Evolutionary conservation across 2,329 filamentous ascomycete species (phyloP).

Genomic region (Cordyceps fumosorosea): DNA sequence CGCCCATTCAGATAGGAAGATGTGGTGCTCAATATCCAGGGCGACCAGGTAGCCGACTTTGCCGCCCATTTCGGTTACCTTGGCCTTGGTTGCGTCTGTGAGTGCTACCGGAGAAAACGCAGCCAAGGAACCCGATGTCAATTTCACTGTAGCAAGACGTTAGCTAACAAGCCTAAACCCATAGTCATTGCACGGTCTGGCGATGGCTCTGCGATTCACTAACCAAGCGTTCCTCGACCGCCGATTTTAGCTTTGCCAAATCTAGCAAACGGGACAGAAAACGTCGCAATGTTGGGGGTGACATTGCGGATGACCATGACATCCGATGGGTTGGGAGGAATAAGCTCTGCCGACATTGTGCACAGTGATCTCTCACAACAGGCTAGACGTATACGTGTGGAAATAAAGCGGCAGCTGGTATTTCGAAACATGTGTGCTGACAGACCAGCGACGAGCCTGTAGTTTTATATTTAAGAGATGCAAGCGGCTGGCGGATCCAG

Average conservation of each 20-base stretch:
- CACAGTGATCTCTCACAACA: background rate
- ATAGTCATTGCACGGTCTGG: background rate
- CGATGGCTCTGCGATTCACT: conserved; percentile 18
- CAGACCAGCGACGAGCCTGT: no score
- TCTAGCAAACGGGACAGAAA: conserved; percentile 78
- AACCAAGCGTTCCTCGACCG: conserved; percentile 79
- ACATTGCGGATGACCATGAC: conserved; percentile 88
- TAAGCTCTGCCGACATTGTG: conserved; percentile 56
- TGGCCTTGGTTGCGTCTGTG: conserved; percentile 63
- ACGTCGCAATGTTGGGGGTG: conserved; percentile 69
- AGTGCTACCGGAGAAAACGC: conserved; percentile 89
- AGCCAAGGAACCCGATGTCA: conserved; percentile 70
- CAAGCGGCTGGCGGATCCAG: background rate
- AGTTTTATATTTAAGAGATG: background rate
- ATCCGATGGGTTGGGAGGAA: conserved; percentile 65
- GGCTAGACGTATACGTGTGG: background rate
- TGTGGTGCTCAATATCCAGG: conserved; percentile 88
- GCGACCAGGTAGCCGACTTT: conserved; percentile 80
- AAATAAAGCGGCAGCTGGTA: background rate
- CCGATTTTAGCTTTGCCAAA: conserved; percentile 77
- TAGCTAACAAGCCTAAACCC: background rate
- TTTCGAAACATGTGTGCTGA: background rate
- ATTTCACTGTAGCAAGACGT: conserved; percentile 51
- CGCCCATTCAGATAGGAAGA: conserved; percentile 84
- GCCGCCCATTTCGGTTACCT: conserved; percentile 58